Percentiles rank a stretch among this genome's conserved stretches.
phyloP scores from a whole-genome alignment of 2,329 filamentous ascomycete genomes.

The Claviceps sp. region DNA sequence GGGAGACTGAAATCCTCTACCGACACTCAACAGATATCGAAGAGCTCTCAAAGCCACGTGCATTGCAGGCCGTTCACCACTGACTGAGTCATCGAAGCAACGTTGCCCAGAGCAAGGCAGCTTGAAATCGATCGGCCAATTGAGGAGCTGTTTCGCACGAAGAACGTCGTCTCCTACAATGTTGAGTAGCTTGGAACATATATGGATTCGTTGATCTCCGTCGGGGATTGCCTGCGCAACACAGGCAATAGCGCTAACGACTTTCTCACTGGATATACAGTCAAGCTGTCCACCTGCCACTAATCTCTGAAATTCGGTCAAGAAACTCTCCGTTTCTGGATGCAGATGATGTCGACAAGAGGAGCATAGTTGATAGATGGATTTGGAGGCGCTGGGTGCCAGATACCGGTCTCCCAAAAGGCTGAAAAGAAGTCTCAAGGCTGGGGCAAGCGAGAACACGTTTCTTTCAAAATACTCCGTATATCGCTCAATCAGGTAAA shows the following conservation, averaged over 20 bases:
- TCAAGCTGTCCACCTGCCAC: slow-evolving; percentile 42
- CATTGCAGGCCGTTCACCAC: slow-evolving; percentile 33
- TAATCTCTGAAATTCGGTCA: slow-evolving; percentile 58
- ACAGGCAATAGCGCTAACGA: slow-evolving; percentile 60
- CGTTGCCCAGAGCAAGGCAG: slow-evolving; percentile 14
- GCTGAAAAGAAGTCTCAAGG: slow-evolving; percentile 61
- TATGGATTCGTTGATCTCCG: slow-evolving; percentile 37
- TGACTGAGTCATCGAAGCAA: slow-evolving; percentile 16
- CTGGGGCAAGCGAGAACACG: slow-evolving; percentile 50
- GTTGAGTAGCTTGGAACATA: slow-evolving; percentile 43
- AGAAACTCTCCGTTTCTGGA: slow-evolving; percentile 51
- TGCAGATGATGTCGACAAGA: slow-evolving; percentile 60
- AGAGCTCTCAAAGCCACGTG: slow-evolving; percentile 43
- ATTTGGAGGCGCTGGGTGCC: slow-evolving; percentile 56
- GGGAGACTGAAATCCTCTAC: slow-evolving; percentile 56
- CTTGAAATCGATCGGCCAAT: slow-evolving; percentile 3
- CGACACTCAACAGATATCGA: slow-evolving; percentile 55
- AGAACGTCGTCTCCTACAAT: slow-evolving; percentile 46
- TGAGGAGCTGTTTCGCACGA: slow-evolving; percentile 11
- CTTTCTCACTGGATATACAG: slow-evolving; percentile 55
- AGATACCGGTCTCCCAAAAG: slow-evolving; percentile 50
- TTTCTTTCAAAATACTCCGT: slow-evolving; percentile 65
- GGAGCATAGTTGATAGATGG: slow-evolving; percentile 61
- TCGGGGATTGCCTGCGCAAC: slow-evolving; percentile 60
- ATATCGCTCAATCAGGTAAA: slow-evolving; percentile 59